Base-by-base conservation (phyloP, 257 asterid genomes). In the Handroanthus guayacan region DNA sequence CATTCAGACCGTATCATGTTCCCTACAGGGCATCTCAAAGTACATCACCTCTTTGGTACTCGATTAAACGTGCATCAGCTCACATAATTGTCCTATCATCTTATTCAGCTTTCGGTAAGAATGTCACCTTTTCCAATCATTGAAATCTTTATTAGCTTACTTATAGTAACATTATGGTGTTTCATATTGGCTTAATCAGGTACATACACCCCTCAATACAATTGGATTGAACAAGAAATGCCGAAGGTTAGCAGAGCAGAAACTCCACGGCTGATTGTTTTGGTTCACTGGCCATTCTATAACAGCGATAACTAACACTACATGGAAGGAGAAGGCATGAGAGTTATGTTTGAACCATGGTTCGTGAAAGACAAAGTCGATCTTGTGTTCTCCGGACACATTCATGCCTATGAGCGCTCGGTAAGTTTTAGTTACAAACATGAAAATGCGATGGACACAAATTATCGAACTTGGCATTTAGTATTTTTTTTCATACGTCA, bases 271-370 rank as follows among this genome's bases (percentile, higher is more conserved):
- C 60, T 87, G 69, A 75, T 87, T 69, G 88, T 87, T 72, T 78
- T 84, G 16, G 50, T 84, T 38, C 87, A 87, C 77, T 75, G 82
- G 11, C 90, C 87, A 5, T 69, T 79, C 88, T 88, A 88, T 25
- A 88, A 84, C 75, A 81, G 80, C 34, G 72, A 86, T 31, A 75
- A 51, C 78, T 82, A 86, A 73, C 93, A 88, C 68, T 86, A 79
- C 48, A 84, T 84, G 93, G 90, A 88, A 72, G 88, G 89, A 34
- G 93, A 88, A 71, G 80, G 82, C 82, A 84, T 88, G 89, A 84
- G 88, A 47, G 91, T 84, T 2, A 54, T 56, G 79, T 86, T 86
- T 11, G 95, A 89, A 17, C 13, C 78, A 1, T 86, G 92, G 92
- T 81, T 87, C 25, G 88, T 86, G 44, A 6, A 81, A 45, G 2